Conservation (phyloP, 2,329 filamentous ascomycete genomes). For the Stachybotrys elegans region DNA sequence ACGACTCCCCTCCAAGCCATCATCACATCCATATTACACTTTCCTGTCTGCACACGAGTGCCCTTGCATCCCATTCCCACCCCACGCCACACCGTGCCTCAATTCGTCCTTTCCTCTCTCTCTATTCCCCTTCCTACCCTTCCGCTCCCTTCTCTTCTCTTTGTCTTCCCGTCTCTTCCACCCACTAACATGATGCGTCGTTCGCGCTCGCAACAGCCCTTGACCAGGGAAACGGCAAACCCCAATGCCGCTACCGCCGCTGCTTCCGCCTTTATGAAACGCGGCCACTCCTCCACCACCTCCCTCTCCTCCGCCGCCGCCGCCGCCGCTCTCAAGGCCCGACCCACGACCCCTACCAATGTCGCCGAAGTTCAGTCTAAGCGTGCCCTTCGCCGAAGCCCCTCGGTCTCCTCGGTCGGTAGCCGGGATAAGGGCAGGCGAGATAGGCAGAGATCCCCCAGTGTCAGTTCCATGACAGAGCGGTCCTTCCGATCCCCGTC, state of each 20-base stretch:
- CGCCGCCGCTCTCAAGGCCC: slow-evolving; percentile 74
- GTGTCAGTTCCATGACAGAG: slow-evolving; percentile 80
- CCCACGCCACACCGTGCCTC: too few species aligned
- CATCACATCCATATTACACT: too few species aligned
- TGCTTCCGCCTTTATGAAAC: slow-evolving; percentile 72
- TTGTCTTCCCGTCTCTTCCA: too few species aligned
- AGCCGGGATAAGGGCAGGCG: slow-evolving; percentile 38
- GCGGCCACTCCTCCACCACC: slow-evolving; percentile 59
- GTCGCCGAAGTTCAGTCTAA: slow-evolving; percentile 84
- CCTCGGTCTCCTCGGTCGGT: slow-evolving; percentile 64
- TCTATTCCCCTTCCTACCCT: too few species aligned
- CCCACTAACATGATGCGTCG: slow-evolving; percentile 19
- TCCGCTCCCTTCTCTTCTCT: too few species aligned
- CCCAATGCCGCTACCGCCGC: slow-evolving; percentile 76
- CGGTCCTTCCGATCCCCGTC: slow-evolving; percentile 81
- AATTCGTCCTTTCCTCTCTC: too few species aligned
- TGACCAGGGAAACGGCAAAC: slow-evolving; percentile 59
- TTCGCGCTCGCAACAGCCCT: slow-evolving; percentile 43
- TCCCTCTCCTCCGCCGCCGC: slow-evolving; percentile 85
- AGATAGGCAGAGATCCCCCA: slow-evolving; percentile 59
- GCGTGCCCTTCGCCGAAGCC: slow-evolving; percentile 68
- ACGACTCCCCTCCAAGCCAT: too few species aligned
- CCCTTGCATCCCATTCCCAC: too few species aligned
- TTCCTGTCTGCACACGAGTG: too few species aligned
- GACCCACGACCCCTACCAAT: slow-evolving; percentile 71